Evolutionary conservation across 805 yeast species (phyloP).

Genomic region (Ogataea salicorniae): DNA sequence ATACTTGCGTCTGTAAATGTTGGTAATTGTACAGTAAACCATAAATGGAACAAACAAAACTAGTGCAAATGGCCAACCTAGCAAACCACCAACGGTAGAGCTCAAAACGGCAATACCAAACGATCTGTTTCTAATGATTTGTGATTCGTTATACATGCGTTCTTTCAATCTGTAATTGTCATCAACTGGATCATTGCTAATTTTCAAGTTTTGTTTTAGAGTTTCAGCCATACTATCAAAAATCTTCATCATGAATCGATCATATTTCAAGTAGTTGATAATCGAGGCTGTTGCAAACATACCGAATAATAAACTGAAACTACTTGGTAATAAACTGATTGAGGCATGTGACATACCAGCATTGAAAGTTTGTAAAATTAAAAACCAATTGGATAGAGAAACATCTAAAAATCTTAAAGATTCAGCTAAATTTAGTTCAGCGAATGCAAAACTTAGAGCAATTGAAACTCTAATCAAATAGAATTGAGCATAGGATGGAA

Average conservation of each 20-base stretch:
- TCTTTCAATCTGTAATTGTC: constrained; percentile 13
- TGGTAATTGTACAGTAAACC: constrained; percentile 27
- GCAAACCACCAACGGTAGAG: constrained; percentile 61
- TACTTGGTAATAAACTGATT: constrained; percentile 78
- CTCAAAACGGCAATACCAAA: constrained; percentile 34
- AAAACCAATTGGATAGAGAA: constrained; percentile 51
- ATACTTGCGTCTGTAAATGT: constrained; percentile 5
- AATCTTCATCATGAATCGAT: constrained; percentile 14
- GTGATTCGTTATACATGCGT: constrained; percentile 14
- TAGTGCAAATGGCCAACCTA: constrained; percentile 91
- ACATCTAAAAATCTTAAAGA: constrained; percentile 35
- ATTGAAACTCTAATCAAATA: constrained; percentile 46
- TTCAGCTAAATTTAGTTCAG: constrained; percentile 50
- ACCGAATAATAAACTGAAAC: constrained; percentile 59
- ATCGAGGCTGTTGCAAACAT: constrained; percentile 40
- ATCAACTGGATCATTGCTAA: constrained; percentile 13
- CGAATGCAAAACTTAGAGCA: constrained; percentile 34
- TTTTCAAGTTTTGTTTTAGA: constrained; percentile 7
- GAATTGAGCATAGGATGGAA: constrained; percentile 35
- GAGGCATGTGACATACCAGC: constrained; percentile 91
- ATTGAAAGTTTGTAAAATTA: constrained; percentile 54
- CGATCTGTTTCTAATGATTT: constrained; percentile 14
- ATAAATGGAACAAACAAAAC: constrained; percentile 60
- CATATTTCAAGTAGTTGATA: constrained; percentile 30
- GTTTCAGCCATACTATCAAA: constrained; percentile 13